phyloP scores from a whole-genome alignment of 257 asterid species.

The Nicotiana otophora region DNA sequence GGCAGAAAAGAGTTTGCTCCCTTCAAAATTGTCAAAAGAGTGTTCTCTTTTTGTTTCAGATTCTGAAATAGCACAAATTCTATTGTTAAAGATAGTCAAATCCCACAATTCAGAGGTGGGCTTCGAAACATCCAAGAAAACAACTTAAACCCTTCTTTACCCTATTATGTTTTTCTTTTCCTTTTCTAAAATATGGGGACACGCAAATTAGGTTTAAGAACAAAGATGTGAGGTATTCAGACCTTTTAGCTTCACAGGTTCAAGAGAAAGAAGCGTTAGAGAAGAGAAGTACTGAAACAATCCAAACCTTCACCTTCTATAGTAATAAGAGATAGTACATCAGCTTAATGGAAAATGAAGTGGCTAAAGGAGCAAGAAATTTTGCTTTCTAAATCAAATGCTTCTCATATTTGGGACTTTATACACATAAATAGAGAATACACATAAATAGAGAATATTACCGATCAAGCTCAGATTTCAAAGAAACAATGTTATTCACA shows the following conservation, averaged over 20 bases:
- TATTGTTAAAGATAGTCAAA: neutral
- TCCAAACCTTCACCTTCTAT: neutral
- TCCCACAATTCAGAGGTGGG: neutral
- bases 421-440: neutral
- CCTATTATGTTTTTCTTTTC: neutral
- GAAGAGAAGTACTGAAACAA: neutral
- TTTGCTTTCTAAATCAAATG: neutral
- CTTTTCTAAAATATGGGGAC: neutral
- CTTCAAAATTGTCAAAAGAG: constrained; percentile 46
- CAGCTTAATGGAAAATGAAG: neutral
- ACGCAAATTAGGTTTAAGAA: neutral
- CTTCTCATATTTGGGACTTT: neutral
- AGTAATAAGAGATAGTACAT: neutral
- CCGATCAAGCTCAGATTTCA: neutral
- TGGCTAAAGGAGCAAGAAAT: neutral
- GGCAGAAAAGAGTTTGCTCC: constrained; percentile 82
- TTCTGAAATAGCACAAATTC: constrained; percentile 25
- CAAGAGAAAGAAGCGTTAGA: neutral
- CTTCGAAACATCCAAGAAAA: neutral
- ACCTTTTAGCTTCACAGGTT: neutral
- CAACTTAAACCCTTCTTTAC: neutral
- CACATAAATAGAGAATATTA: neutral
- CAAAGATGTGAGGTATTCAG: neutral
- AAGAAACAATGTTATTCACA: neutral
- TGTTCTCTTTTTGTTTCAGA: constrained; percentile 23